Base-by-base conservation (phyloP, 495 filamentous ascomycete species). In the Aspergillus sclerotioniger region DNA sequence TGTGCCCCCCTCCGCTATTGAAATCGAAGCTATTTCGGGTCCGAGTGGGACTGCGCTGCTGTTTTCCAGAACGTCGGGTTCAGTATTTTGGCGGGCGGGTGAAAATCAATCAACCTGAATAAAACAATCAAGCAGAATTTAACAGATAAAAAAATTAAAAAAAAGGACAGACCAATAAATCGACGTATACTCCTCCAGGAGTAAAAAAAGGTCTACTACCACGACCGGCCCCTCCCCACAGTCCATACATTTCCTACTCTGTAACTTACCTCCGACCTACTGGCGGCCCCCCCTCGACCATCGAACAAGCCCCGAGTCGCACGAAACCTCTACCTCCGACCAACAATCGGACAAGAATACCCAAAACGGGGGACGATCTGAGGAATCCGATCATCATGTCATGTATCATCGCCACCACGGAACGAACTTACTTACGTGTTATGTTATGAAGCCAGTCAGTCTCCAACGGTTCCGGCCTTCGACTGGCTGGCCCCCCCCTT, bases 51-150 rank as follows among this genome's bases (percentile, higher is more conserved):
- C 47, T 12, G 21, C 3, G 13, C 9, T 41, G 25, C 37, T 3
- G 10, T 32, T 50, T 49, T 50, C 47, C 47, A 50, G 47, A 50
- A 50, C 47, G 47, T 50, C 47, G 47, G 47, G 47, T 41, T 25
- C 25, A 25, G 25, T n/a, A n/a, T n/a, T n/a, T n/a, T n/a, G n/a
- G n/a, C n/a, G n/a, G n/a, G n/a, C n/a, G n/a, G n/a, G n/a, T n/a
- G n/a, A n/a, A n/a, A n/a, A n/a, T n/a, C n/a, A n/a, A n/a, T n/a
- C n/a, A n/a, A n/a, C n/a, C n/a, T n/a, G n/a, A n/a, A n/a, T n/a
- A 25, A 25, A 25, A 25, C 2, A 25, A 25, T 25, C 25, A 3
- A 25, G 2, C 5, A 46, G 19, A 46, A 46, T 46, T 25, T 3
- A 25, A 25, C 5, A 25, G 25, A 25, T 25, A 3, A 25, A 25